These are phyloP conservation scores for Verticillium tricorpus DNA, from an alignment of 2,329 filamentous ascomycete genomes.

Conservation along the genomic window DNA sequence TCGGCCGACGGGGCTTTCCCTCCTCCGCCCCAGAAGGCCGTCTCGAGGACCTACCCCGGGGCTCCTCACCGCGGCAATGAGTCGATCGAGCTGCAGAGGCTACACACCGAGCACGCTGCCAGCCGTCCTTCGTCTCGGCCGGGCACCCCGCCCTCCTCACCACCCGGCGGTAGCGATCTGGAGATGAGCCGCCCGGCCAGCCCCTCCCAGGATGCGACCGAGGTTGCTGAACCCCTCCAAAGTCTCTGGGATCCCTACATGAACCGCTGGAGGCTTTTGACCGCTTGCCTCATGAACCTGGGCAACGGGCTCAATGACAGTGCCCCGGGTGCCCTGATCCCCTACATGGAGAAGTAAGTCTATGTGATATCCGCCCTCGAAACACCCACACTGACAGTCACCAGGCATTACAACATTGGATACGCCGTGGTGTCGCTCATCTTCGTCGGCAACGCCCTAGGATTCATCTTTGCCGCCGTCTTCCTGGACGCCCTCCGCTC, in stretches of 20 bases:
- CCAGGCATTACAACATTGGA: conserved; percentile 61
- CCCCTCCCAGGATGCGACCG: conserved; percentile 25
- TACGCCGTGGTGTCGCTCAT: conserved; percentile 78
- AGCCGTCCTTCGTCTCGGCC: not conserved
- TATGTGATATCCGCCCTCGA: not conserved
- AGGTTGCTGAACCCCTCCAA: conserved; percentile 43
- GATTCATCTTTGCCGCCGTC: conserved; percentile 70
- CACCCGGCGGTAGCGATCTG: conserved; percentile 23
- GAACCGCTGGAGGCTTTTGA: conserved; percentile 66
- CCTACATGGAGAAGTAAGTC: conserved; percentile 64
- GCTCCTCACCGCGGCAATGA: conserved; percentile 24
- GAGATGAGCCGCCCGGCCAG: conserved; percentile 52
- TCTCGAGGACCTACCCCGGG: conserved; percentile 33
- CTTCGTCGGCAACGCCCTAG: conserved; percentile 72
- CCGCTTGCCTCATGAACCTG: conserved; percentile 62
- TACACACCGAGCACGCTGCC: conserved; percentile 9
- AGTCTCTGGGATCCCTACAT: conserved; percentile 57
- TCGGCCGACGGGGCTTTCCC: conserved; percentile 14
- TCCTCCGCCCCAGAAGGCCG: conserved; percentile 27
- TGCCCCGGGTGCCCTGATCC: conserved; percentile 72
- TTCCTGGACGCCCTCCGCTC: conserved; percentile 60
- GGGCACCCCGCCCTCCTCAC: conserved; percentile 4
- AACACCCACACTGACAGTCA: conserved; percentile 23
- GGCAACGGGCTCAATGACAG: conserved; percentile 70
- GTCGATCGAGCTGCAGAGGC: conserved; percentile 22